phyloP scores from a whole-genome alignment of 257 asterid species.

The Solanum lycopersicoides region DNA sequence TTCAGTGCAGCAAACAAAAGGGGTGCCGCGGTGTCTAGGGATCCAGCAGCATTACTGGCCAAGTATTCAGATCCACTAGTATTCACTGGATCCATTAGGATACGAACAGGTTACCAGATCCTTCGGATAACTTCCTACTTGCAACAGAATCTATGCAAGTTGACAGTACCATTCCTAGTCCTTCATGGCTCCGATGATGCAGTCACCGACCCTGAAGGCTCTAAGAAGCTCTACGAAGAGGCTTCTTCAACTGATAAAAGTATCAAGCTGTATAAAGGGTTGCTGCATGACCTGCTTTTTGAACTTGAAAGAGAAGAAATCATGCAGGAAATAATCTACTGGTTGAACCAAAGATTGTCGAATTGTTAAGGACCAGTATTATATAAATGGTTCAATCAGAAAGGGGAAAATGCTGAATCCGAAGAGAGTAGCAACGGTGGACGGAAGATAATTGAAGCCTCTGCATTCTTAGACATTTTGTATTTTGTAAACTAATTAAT shows the following conservation, averaged over 20 bases:
- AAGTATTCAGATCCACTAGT: slow-evolving; percentile 93
- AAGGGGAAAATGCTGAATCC: neutral
- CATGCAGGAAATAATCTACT: slow-evolving; percentile 35
- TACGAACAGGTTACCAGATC: slow-evolving; percentile 83
- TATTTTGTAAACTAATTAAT: neutral
- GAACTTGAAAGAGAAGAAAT: slow-evolving; percentile 79
- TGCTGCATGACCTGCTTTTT: slow-evolving; percentile 77
- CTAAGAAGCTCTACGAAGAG: slow-evolving; percentile 59
- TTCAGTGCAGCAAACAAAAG: slow-evolving; percentile 85
- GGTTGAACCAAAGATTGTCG: slow-evolving; percentile 51
- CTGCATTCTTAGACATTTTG: neutral
- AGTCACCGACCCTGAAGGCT: slow-evolving; percentile 74
- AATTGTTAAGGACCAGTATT: neutral
- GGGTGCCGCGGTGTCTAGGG: slow-evolving; percentile 58
- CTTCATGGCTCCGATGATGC: slow-evolving; percentile 79
- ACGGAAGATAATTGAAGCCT: neutral
- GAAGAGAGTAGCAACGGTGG: neutral
- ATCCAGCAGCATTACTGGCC: slow-evolving; percentile 69
- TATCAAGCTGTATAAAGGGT: slow-evolving; percentile 56
- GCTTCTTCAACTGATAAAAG: slow-evolving; percentile 74
- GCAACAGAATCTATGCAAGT: slow-evolving; percentile 51
- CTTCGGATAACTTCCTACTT: slow-evolving; percentile 43
- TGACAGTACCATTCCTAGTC: slow-evolving; percentile 65
- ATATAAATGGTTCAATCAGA: neutral
- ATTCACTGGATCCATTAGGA: slow-evolving; percentile 77